Base-by-base conservation (phyloP, 2,329 filamentous ascomycete species). In the Verticillium klebahnii region DNA sequence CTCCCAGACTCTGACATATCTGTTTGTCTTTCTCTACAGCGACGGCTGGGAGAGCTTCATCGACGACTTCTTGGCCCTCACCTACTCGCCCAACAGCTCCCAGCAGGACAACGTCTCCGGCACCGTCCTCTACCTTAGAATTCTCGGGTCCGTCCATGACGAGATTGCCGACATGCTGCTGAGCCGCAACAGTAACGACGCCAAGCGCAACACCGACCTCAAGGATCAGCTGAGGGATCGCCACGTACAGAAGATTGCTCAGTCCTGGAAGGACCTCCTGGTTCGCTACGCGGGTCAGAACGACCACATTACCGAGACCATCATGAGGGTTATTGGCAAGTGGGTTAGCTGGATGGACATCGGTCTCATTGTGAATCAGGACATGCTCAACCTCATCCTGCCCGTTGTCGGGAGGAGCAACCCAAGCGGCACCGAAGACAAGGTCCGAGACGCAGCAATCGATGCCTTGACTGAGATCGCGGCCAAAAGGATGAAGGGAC, bases 301-400 rank as follows among this genome's bases (percentile, higher is more conserved):
- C 67, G 88, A 93, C 70, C 74, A 78, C 52, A 84, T 98, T 62
- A 84, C 96, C 54, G 93, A 97, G 74, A 88, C 96, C 83, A 93
- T 91, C 69, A 82, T 99, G 60, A 92, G 90, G 76, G 90, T 93
- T n/a, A 87, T 99, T 67, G 93, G 92, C 40, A 95, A 94, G 74
- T 99, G 95, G 94, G 93, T 97, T 64, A 96, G 93, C 83, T 99
- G 95, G 95, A 96, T 96, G 71, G 95, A 98, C 72, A 98, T 99
- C 69, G 91, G 90, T 58, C 82, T 99, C 62, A 88, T 99, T 55
- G 92, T 99, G 69, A 96, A 96, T 75, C 87, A 93, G 72, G 86
- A 89, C 60, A 95, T 97, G 84, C 86, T 98, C 70, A 88, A 85
- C 71, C 84, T 93, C 57, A 83, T 99, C 63, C 89, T 97, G 70